Conservation (phyloP, 768 basidiomycete species). For the Trametes elegans region DNA sequence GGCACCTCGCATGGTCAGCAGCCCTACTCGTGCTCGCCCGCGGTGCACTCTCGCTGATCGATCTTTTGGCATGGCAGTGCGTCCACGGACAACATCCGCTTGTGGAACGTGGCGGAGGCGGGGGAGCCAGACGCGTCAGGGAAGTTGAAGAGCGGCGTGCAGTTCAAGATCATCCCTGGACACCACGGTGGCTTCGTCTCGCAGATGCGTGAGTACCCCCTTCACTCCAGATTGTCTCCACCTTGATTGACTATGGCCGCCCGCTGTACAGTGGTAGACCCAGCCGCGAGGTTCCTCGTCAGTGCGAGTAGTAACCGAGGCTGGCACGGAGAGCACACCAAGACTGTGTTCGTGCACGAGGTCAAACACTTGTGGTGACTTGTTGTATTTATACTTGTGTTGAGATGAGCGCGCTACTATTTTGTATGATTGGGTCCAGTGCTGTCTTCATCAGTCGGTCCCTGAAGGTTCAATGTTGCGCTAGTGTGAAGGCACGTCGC, state of each 20-base stretch:
- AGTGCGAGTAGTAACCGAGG: constrained; percentile 93
- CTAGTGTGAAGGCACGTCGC: too few relatives aligned
- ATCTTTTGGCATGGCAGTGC: constrained; percentile 64
- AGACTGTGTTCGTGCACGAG: constrained; percentile 89
- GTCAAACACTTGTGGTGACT: constrained; percentile 47
- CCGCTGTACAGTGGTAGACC: constrained; percentile 69
- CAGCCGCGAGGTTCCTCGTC: constrained; percentile 78
- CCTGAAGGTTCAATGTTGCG: too few relatives aligned
- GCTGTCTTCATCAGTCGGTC: too few relatives aligned
- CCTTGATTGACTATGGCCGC: neutral
- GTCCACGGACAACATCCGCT: constrained; percentile 86
- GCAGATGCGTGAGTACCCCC: constrained; percentile 72
- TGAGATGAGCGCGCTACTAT: too few relatives aligned
- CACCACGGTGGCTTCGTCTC: constrained; percentile 95
- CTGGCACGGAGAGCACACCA: constrained; percentile 90
- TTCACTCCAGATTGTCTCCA: constrained; percentile 20
- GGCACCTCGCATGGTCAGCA: constrained; percentile 85
- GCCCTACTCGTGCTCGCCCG: constrained; percentile 9
- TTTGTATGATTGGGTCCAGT: too few relatives aligned
- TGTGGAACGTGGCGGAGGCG: constrained; percentile 89
- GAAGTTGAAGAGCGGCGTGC: constrained; percentile 65
- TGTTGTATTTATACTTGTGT: neutral
- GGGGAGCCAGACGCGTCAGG: constrained; percentile 63
- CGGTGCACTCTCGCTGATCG: neutral
- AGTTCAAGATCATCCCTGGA: constrained; percentile 93